Percentiles rank a stretch among this genome's conserved stretches.
These are phyloP conservation scores for Pseudonitzschia multistriata DNA, from an alignment of 108 stramenopile species.

Conservation along the genomic window DNA sequence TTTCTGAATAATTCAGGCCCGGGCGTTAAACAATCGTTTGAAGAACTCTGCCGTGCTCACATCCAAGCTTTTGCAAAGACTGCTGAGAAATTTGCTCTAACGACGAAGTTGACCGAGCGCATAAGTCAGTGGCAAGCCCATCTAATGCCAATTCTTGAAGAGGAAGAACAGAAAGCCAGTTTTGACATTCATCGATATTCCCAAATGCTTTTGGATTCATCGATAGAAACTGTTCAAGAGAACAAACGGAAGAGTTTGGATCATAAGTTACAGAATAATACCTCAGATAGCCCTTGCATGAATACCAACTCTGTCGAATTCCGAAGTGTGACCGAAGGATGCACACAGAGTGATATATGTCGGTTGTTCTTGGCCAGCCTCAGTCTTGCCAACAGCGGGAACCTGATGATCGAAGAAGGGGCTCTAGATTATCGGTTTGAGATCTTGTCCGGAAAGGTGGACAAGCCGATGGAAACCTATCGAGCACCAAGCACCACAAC, in stretches of 20 bases:
- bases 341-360: constrained; percentile 88
- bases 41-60: constrained; percentile 90
- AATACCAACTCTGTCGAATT: constrained; percentile 36
- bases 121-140: constrained; percentile 87
- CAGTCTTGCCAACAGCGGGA: constrained; percentile 92
- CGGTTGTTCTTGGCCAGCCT: constrained; percentile 93
- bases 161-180: constrained; percentile 76
- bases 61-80: constrained; percentile 84
- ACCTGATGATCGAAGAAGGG: constrained; percentile 61
- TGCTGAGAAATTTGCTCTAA: constrained; percentile 89
- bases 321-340: constrained; percentile 30
- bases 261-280: not conserved
- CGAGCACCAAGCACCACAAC: constrained; percentile 47
- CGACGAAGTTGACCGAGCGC: constrained; percentile 85
- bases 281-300: constrained; percentile 10
- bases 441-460: constrained; percentile 60
- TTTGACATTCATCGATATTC: constrained; percentile 93
- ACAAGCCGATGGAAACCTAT: constrained; percentile 74
- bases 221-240: constrained; percentile 19
- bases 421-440: constrained; percentile 46
- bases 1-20: not conserved
- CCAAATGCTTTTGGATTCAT: constrained; percentile 47
- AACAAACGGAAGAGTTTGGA: constrained; percentile 34
- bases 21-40: constrained; percentile 67
- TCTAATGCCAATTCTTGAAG: constrained; percentile 84